These are phyloP conservation scores for Aquilaria agallochum DNA, from an alignment of 441 rosid species.

Conservation along the genomic window DNA sequence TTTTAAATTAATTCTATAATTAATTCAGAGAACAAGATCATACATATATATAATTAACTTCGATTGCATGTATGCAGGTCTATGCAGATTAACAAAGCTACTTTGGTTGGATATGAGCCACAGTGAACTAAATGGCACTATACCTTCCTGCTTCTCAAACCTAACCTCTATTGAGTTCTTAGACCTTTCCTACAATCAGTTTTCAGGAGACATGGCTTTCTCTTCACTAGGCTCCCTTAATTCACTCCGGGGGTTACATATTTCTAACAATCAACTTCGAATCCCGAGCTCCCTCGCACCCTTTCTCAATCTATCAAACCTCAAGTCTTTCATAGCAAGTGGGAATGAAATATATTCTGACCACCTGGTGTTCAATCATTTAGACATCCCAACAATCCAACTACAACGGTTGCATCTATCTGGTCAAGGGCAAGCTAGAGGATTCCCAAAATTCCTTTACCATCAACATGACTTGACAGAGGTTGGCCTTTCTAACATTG, in stretches of 20 bases:
- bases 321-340: not conserved
- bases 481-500: constrained; percentile 13
- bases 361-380: not conserved
- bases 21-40: no score
- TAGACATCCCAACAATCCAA: constrained; percentile 1
- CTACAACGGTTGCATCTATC: not conserved
- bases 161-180: constrained; percentile 14
- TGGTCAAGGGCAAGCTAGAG: not conserved
- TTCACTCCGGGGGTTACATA: not conserved
- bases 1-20: no score
- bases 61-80: not conserved
- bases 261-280: constrained; percentile 10
- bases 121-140: not conserved
- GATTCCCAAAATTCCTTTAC: constrained; percentile 20
- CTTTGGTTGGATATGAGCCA: not conserved
- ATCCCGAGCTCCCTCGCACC: constrained; percentile 6
- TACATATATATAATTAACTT: not conserved
- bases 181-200: not conserved
- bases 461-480: constrained; percentile 8
- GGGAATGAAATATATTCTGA: not conserved
- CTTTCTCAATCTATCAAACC: not conserved
- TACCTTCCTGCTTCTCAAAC: constrained; percentile 21
- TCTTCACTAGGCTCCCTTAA: no score
- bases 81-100: not conserved
- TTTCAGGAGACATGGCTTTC: no score